These are phyloP conservation scores for Microglena sp. DNA, from an alignment of 139 green algal genomes.

Conservation along the genomic window DNA sequence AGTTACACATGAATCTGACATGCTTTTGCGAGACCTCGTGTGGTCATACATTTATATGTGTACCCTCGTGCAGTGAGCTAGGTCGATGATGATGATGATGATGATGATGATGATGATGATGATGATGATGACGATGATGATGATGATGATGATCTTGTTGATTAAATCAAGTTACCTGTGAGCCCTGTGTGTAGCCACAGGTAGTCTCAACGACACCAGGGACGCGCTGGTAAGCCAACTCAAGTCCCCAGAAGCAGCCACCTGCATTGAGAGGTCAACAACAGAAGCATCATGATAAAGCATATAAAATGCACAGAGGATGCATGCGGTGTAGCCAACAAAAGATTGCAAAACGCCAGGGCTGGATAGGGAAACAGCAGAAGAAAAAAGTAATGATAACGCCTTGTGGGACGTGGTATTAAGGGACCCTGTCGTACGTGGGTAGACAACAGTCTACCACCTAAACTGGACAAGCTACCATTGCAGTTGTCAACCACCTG, in stretches of 20 bases:
- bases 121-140: background rate
- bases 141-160: background rate
- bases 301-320: background rate
- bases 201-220: slow-evolving; percentile 67
- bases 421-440: too few species aligned
- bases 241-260: slow-evolving; percentile 83
- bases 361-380: too few species aligned
- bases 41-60: slow-evolving; percentile 7
- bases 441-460: too few species aligned
- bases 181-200: slow-evolving; percentile 47
- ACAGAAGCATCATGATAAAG: background rate
- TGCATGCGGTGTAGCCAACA: background rate
- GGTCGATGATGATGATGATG: background rate
- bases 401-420: too few species aligned
- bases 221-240: slow-evolving; percentile 67
- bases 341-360: background rate
- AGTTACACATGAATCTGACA: too few species aligned
- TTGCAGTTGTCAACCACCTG: too few species aligned
- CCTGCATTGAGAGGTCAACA: background rate
- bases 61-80: background rate
- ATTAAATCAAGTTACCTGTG: background rate
- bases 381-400: too few species aligned
- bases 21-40: too few species aligned
- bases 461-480: too few species aligned
- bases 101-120: background rate